Evolutionary conservation across 192 early-diverging fungal genomes (phyloP).

Genomic region (Borealophlyctis nickersoniae): DNA sequence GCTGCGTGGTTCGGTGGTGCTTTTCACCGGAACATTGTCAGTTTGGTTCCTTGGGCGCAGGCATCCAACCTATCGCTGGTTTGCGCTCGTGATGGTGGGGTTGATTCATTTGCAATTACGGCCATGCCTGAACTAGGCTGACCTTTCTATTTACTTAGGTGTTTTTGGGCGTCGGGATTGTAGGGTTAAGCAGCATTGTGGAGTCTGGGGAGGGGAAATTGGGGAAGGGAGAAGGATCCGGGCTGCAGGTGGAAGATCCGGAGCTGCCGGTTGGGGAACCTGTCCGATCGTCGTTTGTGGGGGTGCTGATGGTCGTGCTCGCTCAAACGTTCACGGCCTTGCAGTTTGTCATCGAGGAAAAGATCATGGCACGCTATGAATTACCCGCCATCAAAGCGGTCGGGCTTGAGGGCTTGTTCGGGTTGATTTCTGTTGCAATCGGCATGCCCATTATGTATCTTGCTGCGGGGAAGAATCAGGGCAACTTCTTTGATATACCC

Average conservation of each 20-base stretch:
- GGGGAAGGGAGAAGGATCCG: no score
- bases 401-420: slow-evolving; percentile 91
- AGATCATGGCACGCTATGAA: slow-evolving; percentile 76
- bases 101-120: no score
- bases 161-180: slow-evolving; percentile 77
- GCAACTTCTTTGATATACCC: slow-evolving; percentile 79
- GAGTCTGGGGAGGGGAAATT: slow-evolving; percentile 15
- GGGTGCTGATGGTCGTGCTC: slow-evolving; percentile 78
- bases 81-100: slow-evolving; percentile 75
- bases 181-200: slow-evolving; percentile 55
- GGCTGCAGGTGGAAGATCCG: no score
- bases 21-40: slow-evolving; percentile 90
- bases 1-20: slow-evolving; percentile 92
- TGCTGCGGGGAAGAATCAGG: slow-evolving; percentile 64
- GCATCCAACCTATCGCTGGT: slow-evolving; percentile 76
- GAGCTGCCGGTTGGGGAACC: background rate
- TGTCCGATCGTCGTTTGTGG: slow-evolving; percentile 52
- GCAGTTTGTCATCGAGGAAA: slow-evolving; percentile 97
- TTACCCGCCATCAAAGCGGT: slow-evolving; percentile 86
- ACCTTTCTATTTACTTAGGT: no score
- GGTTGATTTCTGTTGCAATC: slow-evolving; percentile 64
- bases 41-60: slow-evolving; percentile 79
- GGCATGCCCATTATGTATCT: slow-evolving; percentile 76
- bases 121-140: no score
- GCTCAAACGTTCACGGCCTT: slow-evolving; percentile 92